These are phyloP conservation scores for Salix udensis DNA, from an alignment of 345 rosid species.

Conservation along the genomic window DNA sequence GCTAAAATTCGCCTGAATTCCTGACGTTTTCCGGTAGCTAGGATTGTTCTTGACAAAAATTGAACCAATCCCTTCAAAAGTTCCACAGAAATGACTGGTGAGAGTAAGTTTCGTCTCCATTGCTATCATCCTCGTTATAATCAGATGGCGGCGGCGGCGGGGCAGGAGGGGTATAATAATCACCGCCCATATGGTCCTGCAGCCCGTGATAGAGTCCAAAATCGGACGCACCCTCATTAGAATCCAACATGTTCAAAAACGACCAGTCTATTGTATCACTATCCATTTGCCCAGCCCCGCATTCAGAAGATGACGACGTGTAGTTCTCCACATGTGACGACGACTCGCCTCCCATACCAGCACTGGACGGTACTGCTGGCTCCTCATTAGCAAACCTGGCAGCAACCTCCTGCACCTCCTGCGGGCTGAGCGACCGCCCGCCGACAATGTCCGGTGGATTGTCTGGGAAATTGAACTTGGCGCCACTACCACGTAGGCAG, in stretches of 20 bases:
- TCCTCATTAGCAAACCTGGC: slow-evolving; percentile 46
- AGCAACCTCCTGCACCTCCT: slow-evolving; percentile 58
- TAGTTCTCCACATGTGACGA: neutral
- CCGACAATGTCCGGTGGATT: slow-evolving; percentile 50
- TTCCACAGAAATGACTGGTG: slow-evolving; percentile 55
- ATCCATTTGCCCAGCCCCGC: slow-evolving; percentile 1
- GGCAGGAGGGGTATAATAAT: neutral
- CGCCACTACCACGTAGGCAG: slow-evolving; percentile 60
- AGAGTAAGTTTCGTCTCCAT: slow-evolving; percentile 6
- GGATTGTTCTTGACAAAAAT: neutral
- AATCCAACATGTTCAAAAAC: slow-evolving; percentile 29
- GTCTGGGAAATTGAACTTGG: slow-evolving; percentile 65
- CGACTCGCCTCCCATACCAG: neutral
- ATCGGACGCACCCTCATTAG: slow-evolving; percentile 12
- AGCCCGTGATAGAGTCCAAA: slow-evolving; percentile 26
- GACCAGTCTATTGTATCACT: slow-evolving; percentile 44
- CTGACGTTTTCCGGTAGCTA: neutral
- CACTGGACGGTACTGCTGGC: neutral
- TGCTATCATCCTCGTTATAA: slow-evolving; percentile 10
- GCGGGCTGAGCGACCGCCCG: slow-evolving; percentile 38
- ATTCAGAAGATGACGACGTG: slow-evolving; percentile 17
- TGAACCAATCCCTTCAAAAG: slow-evolving; percentile 20
- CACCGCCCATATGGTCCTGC: slow-evolving; percentile 12
- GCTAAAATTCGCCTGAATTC: neutral
- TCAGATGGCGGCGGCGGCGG: slow-evolving; percentile 2